Conservation (phyloP, 345 rosid species). For the Anastatica hierochuntica region DNA sequence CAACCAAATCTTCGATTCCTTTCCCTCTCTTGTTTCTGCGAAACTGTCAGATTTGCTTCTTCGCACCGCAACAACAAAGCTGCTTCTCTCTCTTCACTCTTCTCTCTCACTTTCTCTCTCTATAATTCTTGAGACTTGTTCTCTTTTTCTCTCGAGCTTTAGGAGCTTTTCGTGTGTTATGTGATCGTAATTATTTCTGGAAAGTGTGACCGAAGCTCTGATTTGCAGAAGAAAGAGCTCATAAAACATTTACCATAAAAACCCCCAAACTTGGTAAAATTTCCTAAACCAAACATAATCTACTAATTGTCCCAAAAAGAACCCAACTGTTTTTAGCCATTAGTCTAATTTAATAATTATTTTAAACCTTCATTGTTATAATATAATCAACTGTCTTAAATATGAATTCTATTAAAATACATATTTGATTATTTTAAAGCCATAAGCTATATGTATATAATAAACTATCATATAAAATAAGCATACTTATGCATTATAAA, state of each 20-base stretch:
- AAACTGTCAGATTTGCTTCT: slow-evolving; percentile 23
- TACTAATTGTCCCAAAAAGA: not conserved
- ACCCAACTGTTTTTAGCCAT: not conserved
- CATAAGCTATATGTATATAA: too few relatives aligned
- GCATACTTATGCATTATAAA: too few relatives aligned
- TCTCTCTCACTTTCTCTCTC: not conserved
- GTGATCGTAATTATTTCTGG: slow-evolving; percentile 21
- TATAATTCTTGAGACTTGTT: not conserved
- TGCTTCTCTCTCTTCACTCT: too few relatives aligned
- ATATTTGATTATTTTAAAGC: too few relatives aligned
- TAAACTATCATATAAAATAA: too few relatives aligned
- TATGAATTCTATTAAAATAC: too few relatives aligned
- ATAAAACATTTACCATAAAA: not conserved
- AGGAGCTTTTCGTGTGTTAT: too few relatives aligned
- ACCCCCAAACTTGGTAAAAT: not conserved
- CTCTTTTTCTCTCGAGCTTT: slow-evolving; percentile 4
- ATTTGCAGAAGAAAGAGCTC: too few relatives aligned
- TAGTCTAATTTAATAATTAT: too few relatives aligned
- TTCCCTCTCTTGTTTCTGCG: slow-evolving; percentile 5
- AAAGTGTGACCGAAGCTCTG: slow-evolving; percentile 17
- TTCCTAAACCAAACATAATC: not conserved
- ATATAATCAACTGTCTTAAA: too few relatives aligned
- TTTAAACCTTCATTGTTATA: too few relatives aligned
- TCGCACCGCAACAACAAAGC: slow-evolving; percentile 15
- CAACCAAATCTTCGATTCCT: slow-evolving; percentile 8